Evolutionary conservation across 345 rosid species (phyloP), one percentile per base, ranked within the genome.

Genomic region (Fremontodendron californicum): DNA sequence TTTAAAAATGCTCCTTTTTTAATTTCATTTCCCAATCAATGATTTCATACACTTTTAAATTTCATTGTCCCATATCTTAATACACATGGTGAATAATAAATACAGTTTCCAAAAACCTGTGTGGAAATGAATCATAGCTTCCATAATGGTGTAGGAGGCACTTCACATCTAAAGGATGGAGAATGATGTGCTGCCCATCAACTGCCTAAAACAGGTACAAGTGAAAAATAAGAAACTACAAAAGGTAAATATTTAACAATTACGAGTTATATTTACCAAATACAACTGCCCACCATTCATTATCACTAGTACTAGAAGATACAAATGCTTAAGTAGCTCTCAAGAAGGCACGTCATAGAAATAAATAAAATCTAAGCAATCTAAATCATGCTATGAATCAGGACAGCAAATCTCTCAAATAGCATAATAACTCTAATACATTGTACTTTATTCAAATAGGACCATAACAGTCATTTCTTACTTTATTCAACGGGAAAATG

Each of bases 121-220:
- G 75, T 2, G 98, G 99, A 79, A 92, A 89, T 76, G 79, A 79
- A 81, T 86, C 94, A 81, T 87, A 85, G 89, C 89, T 89, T 69
- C 99, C 98, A 81, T 91, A 93, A 82, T 93, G 92, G 77, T 90
- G 93, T 73, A 93, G 82, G 78, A 95, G 97, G 79, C 97, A 89
- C 79, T 92, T 93, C 96, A 96, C 80, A 77, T 92, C 92, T 78
- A 92, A 81, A 9, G 94, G 84, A 65, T 93, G 98, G 81, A 96
- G 91, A 86, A 96, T 90, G 80, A 93, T 81, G 80, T 88, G 91
- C 86, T 96, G 98, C 73, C 99, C 99, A 79, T 96, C 99, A 81
- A 83, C 86, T 63, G 88, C 96, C 99, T 96, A 88, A 75, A 84
- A 87, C 40, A 82, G 64, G 84, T 10, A 72, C 12, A 46, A 66